These are phyloP conservation scores for Naganishia kalamii DNA, from an alignment of 768 basidiomycete species.

Conservation along the genomic window DNA sequence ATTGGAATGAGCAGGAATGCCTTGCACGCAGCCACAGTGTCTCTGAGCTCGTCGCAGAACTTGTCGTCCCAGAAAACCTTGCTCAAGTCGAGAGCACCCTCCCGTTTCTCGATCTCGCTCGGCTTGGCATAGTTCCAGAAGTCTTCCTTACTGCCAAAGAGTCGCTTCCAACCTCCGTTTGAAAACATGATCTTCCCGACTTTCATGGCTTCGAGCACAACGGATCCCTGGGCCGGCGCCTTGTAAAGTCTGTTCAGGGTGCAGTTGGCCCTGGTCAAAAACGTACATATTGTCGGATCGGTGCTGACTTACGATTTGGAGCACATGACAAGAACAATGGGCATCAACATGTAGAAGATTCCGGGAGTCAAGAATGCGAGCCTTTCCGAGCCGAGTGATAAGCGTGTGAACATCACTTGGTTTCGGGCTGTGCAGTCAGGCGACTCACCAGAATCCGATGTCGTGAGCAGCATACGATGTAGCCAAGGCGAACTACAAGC, in stretches of 20 bases:
- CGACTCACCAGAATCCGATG: constrained; percentile 42
- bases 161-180: constrained; percentile 27
- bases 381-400: not conserved
- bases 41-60: constrained; percentile 43
- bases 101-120: constrained; percentile 27
- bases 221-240: constrained; percentile 44
- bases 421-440: not conserved
- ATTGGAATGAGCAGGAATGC: constrained; percentile 40
- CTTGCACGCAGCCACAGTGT: constrained; percentile 40
- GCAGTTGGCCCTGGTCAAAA: not conserved
- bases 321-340: constrained; percentile 35
- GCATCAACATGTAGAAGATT: constrained; percentile 44
- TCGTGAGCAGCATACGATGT: constrained; percentile 24
- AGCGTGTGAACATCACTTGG: not conserved
- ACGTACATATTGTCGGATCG: not conserved
- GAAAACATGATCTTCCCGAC: constrained; percentile 33
- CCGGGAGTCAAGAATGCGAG: constrained; percentile 39
- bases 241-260: constrained; percentile 28
- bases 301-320: constrained; percentile 22
- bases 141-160: constrained; percentile 31
- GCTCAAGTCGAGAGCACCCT: constrained; percentile 27
- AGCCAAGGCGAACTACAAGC: not conserved
- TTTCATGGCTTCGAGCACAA: constrained; percentile 36
- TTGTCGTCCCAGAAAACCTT: constrained; percentile 43
- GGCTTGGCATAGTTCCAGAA: constrained; percentile 45